Conservation (phyloP, 2,329 filamentous ascomycete genomes). For the Pestalotiopsis sp. region DNA sequence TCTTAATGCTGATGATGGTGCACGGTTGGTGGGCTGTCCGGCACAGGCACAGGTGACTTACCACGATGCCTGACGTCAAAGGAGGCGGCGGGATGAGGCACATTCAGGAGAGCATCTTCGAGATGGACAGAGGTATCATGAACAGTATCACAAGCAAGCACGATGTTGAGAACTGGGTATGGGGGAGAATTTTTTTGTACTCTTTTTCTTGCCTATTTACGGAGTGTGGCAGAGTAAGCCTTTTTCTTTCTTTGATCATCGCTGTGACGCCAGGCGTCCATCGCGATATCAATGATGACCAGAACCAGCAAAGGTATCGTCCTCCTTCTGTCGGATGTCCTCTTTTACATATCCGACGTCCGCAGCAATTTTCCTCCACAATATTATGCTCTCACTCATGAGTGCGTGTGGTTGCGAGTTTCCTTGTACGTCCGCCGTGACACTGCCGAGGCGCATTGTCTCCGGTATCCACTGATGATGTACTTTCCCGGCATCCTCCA, state of each 20-base stretch:
- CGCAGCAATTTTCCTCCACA: constrained; percentile 14
- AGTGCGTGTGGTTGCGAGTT: constrained; percentile 1
- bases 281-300: constrained; percentile 8
- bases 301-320: constrained; percentile 12
- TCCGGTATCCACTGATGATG: not conserved
- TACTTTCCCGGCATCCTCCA: constrained; percentile 9
- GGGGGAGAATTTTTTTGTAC: not conserved
- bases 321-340: not conserved
- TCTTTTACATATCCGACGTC: not conserved
- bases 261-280: not conserved
- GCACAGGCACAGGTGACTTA: not conserved
- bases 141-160: not conserved
- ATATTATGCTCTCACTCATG: constrained; percentile 2
- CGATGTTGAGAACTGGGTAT: not conserved
- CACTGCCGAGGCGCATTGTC: not conserved
- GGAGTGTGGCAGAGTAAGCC: constrained; percentile 15
- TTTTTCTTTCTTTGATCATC: not conserved
- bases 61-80: not conserved
- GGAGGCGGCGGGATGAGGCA: not conserved
- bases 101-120: not conserved
- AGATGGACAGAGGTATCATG: not conserved
- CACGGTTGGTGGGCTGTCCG: not conserved
- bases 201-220: constrained; percentile 16
- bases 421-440: constrained; percentile 1
- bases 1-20: not conserved